Evolutionary conservation across 805 yeast species (phyloP).

Genomic region (Candida ulmi): DNA sequence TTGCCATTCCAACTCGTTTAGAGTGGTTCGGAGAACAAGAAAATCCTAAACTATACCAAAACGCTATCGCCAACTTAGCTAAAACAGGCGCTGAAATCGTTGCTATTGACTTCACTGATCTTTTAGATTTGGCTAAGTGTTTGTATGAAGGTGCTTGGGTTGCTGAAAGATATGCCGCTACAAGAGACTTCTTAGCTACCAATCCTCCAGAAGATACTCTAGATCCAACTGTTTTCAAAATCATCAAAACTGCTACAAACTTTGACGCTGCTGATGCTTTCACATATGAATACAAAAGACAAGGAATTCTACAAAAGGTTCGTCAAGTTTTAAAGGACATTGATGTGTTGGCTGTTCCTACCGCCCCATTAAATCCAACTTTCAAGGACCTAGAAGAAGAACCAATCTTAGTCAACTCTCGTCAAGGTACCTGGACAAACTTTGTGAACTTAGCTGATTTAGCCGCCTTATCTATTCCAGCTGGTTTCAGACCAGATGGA

Average conservation of each 20-base stretch:
- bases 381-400: slow-evolving; percentile 66
- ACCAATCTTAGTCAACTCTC: slow-evolving; percentile 78
- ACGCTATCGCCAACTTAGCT: slow-evolving; percentile 52
- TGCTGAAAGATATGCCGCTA: slow-evolving; percentile 86
- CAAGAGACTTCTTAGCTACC: slow-evolving; percentile 61
- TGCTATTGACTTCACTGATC: slow-evolving; percentile 65
- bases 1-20: slow-evolving; percentile 73
- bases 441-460: slow-evolving; percentile 92
- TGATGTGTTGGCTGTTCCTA: slow-evolving; percentile 85
- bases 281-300: slow-evolving; percentile 82
- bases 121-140: slow-evolving; percentile 77
- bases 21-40: slow-evolving; percentile 79
- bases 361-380: slow-evolving; percentile 89
- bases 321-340: slow-evolving; percentile 46
- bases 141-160: slow-evolving; percentile 99
- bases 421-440: slow-evolving; percentile 97
- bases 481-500: slow-evolving; percentile 83
- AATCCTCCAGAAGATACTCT: slow-evolving; percentile 65
- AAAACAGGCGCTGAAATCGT: slow-evolving; percentile 54
- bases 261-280: slow-evolving; percentile 81
- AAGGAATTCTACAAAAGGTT: slow-evolving; percentile 66
- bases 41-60: slow-evolving; percentile 63
- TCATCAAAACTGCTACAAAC: slow-evolving; percentile 73
- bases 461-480: slow-evolving; percentile 88
- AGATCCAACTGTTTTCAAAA: slow-evolving; percentile 78